Conservation (phyloP, 768 basidiomycete genomes). For the Mrakia gelida region DNA sequence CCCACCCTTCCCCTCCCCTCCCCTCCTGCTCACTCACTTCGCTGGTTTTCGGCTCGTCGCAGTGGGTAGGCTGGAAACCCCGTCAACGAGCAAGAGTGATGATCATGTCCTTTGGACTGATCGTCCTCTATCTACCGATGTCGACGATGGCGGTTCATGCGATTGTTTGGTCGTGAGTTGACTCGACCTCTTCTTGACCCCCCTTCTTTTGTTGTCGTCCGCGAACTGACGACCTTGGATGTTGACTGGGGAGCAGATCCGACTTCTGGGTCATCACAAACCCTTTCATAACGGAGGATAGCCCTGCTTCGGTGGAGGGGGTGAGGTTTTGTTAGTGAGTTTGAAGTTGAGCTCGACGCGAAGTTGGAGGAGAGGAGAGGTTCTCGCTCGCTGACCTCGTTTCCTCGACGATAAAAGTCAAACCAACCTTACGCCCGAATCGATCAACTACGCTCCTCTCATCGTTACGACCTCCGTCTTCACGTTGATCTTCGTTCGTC, state of each 20-base stretch:
- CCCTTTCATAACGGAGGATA: conserved; percentile 52
- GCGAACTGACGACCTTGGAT: conserved; percentile 37
- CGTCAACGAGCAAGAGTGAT: conserved; percentile 39
- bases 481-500: conserved; percentile 54
- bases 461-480: conserved; percentile 58
- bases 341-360: no score
- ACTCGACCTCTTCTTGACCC: neutral
- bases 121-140: conserved; percentile 68
- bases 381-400: conserved; percentile 39
- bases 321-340: conserved; percentile 22
- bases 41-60: neutral
- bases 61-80: conserved; percentile 14
- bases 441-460: conserved; percentile 64
- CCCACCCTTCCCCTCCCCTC: no score
- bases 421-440: conserved; percentile 66
- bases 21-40: neutral
- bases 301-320: neutral
- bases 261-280: conserved; percentile 71
- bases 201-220: neutral
- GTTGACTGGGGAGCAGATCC: conserved; percentile 54
- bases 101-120: conserved; percentile 61
- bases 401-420: conserved; percentile 49
- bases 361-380: no score
- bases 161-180: conserved; percentile 45
- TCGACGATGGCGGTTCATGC: conserved; percentile 73